Conservation (phyloP, 2,329 filamentous ascomycete genomes). For the Dactylonectria macrodidyma region DNA sequence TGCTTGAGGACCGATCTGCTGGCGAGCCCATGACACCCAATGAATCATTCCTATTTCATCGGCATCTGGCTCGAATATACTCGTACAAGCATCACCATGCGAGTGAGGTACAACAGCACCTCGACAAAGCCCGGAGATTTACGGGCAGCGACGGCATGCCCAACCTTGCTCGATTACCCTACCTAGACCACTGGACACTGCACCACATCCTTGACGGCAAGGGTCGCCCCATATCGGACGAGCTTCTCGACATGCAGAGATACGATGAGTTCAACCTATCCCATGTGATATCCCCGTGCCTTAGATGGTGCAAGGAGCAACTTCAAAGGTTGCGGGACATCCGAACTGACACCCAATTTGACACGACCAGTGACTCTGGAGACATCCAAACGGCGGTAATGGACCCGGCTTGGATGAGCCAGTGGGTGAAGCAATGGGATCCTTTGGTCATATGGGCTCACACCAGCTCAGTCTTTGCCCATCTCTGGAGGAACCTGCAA, state of each 20-base stretch:
- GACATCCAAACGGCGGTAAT: conserved; percentile 1
- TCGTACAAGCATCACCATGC: not conserved
- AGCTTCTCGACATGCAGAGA: not conserved
- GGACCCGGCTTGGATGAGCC: not conserved
- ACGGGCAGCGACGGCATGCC: not conserved
- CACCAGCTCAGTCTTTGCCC: conserved; percentile 2
- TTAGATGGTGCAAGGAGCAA: conserved; percentile 11
- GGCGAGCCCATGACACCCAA: conserved; percentile 1
- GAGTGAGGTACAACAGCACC: conserved; percentile 8
- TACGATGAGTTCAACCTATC: not conserved
- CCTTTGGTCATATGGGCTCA: not conserved
- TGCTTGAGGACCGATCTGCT: not conserved
- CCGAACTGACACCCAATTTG: not conserved
- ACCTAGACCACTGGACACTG: conserved; percentile 6
- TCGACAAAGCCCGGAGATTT: conserved; percentile 13
- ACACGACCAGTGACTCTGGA: not conserved
- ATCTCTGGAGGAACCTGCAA: conserved; percentile 13
- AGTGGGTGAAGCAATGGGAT: not conserved
- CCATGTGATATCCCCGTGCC: not conserved
- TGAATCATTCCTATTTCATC: conserved; percentile 15
- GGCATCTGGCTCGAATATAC: conserved; percentile 5
- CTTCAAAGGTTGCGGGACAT: not conserved
- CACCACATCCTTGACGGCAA: conserved; percentile 4
- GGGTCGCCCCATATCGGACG: not conserved
- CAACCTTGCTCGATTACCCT: not conserved